Evolutionary conservation across 106 monocot genomes (phyloP).

Genomic region (Gastrodia elata): DNA sequence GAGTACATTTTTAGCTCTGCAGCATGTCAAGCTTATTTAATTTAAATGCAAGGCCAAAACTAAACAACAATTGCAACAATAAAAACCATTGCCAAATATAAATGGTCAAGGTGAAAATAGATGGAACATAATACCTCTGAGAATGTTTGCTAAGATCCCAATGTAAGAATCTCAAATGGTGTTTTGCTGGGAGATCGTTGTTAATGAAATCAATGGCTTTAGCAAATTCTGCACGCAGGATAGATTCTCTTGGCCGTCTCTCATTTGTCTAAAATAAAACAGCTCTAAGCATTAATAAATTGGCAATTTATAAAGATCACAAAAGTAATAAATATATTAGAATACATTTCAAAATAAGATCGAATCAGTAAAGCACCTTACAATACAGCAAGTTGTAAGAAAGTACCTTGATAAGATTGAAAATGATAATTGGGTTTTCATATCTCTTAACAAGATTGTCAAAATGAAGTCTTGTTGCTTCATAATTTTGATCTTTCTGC

Average conservation of each 20-base stretch:
- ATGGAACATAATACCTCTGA: constrained; percentile 33
- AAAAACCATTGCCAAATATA: background rate
- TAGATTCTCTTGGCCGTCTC: constrained; percentile 78
- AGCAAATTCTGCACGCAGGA: constrained; percentile 68
- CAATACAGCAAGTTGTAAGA: background rate
- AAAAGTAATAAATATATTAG: background rate
- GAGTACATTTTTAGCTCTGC: constrained; percentile 51
- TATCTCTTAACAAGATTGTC: constrained; percentile 89
- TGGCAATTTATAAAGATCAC: background rate
- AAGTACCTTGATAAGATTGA: constrained; percentile 91
- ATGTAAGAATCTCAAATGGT: constrained; percentile 70
- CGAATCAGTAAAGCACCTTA: background rate
- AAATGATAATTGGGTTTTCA: constrained; percentile 83
- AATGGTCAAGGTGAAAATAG: background rate
- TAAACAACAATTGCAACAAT: background rate
- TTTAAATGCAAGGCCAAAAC: background rate
- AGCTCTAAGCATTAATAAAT: background rate
- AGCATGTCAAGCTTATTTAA: constrained; percentile 8
- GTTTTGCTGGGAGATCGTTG: constrained; percentile 35
- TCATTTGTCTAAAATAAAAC: constrained; percentile 38
- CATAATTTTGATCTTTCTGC: constrained; percentile 67
- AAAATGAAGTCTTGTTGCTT: constrained; percentile 90
- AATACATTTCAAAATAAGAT: background rate
- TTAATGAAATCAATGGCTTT: constrained; percentile 76
- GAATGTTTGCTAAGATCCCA: constrained; percentile 87